Conservation (phyloP, 129 eudicot species). For the Kitagawia praeruptora region DNA sequence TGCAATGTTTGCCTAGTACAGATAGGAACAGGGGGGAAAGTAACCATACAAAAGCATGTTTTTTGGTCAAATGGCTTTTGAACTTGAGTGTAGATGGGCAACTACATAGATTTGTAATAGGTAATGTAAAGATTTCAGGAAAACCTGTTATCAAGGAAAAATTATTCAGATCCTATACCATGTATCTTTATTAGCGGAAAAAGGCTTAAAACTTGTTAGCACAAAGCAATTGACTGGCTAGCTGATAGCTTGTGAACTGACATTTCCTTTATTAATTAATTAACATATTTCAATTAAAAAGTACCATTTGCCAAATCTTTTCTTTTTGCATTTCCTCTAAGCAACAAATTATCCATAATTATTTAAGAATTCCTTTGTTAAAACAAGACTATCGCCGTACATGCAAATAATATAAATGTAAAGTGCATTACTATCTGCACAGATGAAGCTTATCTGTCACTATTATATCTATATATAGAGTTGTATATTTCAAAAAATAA, state of each 20-base stretch:
- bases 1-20: too few relatives aligned
- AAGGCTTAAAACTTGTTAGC: conserved; percentile 27
- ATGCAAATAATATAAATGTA: background rate
- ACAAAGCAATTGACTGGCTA: conserved; percentile 21
- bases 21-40: too few relatives aligned
- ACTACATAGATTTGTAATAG: too few relatives aligned
- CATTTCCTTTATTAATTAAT: background rate
- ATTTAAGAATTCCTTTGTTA: background rate
- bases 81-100: too few relatives aligned
- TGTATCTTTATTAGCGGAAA: background rate
- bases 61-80: too few relatives aligned
- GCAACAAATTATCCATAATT: background rate
- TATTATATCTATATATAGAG: conserved; percentile 7
- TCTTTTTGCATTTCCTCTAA: background rate
- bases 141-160: too few relatives aligned
- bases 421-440: conserved; percentile 13
- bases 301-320: background rate
- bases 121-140: too few relatives aligned
- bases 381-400: background rate
- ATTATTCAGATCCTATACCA: too few relatives aligned
- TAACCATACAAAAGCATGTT: too few relatives aligned
- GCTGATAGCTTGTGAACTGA: background rate
- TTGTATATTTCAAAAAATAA: background rate
- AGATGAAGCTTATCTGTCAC: conserved; percentile 25
- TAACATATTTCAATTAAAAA: background rate